Percentiles rank a stretch among this genome's conserved stretches.
Evolutionary conservation across 352 stramenopile species (phyloP).

Genomic region (Phytophthora kernoviae): DNA sequence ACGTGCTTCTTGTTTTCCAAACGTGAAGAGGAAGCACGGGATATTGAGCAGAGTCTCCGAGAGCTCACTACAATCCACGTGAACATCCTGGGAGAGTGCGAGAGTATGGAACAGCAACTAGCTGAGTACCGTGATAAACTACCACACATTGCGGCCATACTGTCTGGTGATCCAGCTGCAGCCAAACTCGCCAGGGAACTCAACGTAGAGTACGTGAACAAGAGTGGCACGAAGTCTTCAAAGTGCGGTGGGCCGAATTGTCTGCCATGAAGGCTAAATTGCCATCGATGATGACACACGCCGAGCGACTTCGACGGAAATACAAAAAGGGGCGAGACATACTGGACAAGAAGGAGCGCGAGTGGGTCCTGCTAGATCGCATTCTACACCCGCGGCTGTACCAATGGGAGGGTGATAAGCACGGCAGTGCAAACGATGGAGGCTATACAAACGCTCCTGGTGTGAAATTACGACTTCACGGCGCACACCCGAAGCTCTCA

Average conservation of each 20-base stretch:
- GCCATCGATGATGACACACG: constrained; percentile 78
- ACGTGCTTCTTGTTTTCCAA: constrained; percentile 73
- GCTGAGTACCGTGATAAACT: constrained; percentile 55
- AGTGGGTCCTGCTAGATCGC: constrained; percentile 79
- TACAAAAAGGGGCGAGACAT: constrained; percentile 75
- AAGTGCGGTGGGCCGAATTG: constrained; percentile 76
- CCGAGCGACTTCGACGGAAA: constrained; percentile 72
- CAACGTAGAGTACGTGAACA: constrained; percentile 65
- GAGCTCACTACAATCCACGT: constrained; percentile 75
- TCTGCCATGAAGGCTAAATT: constrained; percentile 77
- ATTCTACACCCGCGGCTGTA: constrained; percentile 69
- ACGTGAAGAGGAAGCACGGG: constrained; percentile 70
- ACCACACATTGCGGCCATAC: constrained; percentile 50
- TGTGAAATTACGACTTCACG: constrained; percentile 48
- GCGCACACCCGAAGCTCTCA: constrained; percentile 48
- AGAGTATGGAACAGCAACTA: constrained; percentile 63
- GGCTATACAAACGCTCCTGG: constrained; percentile 23
- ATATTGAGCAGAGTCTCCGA: constrained; percentile 65
- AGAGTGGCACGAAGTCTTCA: constrained; percentile 45
- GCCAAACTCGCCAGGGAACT: constrained; percentile 59
- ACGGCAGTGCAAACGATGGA: constrained; percentile 25
- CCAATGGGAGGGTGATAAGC: constrained; percentile 63
- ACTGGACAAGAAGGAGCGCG: constrained; percentile 75
- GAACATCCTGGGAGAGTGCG: constrained; percentile 61
- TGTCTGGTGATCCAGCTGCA: constrained; percentile 57